Evolutionary conservation across 73 alveolate species (phyloP).

Genomic region (Paramecium sexaurelia): DNA sequence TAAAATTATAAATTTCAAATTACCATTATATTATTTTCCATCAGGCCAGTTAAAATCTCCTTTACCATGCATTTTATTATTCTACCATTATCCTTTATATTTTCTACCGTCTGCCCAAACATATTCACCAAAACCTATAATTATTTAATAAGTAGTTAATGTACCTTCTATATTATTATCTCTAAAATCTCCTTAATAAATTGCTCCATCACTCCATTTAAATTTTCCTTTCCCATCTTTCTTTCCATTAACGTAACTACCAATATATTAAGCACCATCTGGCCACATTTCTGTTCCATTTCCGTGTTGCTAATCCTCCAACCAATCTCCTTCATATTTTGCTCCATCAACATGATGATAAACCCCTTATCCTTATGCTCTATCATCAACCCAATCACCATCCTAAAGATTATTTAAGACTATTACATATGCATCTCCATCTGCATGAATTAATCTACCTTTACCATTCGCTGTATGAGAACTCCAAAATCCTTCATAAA

Average conservation of each 20-base stretch:
- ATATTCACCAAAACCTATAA: conserved; percentile 69
- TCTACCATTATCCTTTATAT: conserved; percentile 78
- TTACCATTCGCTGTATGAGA: conserved; percentile 79
- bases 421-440: conserved; percentile 72
- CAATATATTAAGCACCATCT: conserved; percentile 63
- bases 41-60: conserved; percentile 71
- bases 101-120: conserved; percentile 83
- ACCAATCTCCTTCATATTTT: conserved; percentile 67
- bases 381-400: conserved; percentile 79
- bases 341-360: conserved; percentile 67
- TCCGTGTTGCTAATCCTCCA: conserved; percentile 66
- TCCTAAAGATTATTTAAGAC: neutral
- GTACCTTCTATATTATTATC: conserved; percentile 70
- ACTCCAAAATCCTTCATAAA: conserved; percentile 85
- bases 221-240: conserved; percentile 67
- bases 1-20: neutral
- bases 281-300: conserved; percentile 68
- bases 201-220: conserved; percentile 78
- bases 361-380: conserved; percentile 71
- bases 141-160: neutral
- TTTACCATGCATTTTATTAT: conserved; percentile 78
- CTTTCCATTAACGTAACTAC: conserved; percentile 53
- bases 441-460: conserved; percentile 80
- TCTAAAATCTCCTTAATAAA: conserved; percentile 84
- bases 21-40: conserved; percentile 73